Base-by-base conservation (phyloP, 805 yeast genomes). In the Barnettozyma sucrosica region DNA sequence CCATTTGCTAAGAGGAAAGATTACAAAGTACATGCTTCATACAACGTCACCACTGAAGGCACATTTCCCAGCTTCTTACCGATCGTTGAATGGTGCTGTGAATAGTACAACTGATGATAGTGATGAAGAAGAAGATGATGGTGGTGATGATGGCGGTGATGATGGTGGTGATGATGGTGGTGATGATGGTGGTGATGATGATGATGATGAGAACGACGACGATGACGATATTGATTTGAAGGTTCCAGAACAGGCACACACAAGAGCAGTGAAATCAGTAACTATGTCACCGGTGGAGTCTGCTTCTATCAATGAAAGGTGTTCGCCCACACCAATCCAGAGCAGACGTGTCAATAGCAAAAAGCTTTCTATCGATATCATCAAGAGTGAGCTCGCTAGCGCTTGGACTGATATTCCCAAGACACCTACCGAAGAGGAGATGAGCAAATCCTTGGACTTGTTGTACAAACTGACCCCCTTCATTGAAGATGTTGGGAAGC, bases 401-500 rank as follows among this genome's bases (percentile, higher is more conserved):
- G 14, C n/a, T 13, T 8, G 32, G 2, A 21, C 36, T 16, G 49
- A 45, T 18, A 24, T 39, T 3, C 55, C 54, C 3, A 45, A 45
- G 25, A 57, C 62, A 2, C 76, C 75, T 11, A 66, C 70, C 0
- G 65, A 64, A 21, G 51, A 55, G 26, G 56, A 65, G 3, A 56
- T 70, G 37, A 57, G 58, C 0, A 66, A 63, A 18, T 65, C 72
- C 8, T 50, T 76, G 44, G 55, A 54, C 7, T 53, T 71, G 7
- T 51, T 79, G 33, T 65, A 66, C 33, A 59, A 63, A 30, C 55
- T 77, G 10, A 66, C 56, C 25, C 75, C 74, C 1, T 64, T 77
- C 14, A 76, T 77, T 44, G 72, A 71, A n/a, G 66, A 67, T 19
- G 76, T 84, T 7, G 68, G 72, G n/a, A 44, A 55, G 10, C 75